phyloP scores from a whole-genome alignment of 495 filamentous ascomycete species.

The Neurospora sp. region DNA sequence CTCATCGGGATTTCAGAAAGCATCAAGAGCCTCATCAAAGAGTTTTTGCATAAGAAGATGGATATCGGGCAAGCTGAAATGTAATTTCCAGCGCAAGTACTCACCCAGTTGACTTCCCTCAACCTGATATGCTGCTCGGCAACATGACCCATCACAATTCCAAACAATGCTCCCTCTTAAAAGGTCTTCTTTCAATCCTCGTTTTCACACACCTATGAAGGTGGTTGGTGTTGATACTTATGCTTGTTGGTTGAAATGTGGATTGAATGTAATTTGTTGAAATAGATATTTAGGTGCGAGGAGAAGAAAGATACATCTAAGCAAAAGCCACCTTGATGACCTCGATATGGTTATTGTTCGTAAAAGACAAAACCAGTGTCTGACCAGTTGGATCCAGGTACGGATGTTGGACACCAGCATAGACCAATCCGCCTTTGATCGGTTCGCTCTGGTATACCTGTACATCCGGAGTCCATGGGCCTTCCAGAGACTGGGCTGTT shows the following conservation, averaged over 20 bases:
- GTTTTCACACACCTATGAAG: background rate
- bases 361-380: constrained; percentile 21
- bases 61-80: background rate
- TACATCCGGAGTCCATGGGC: constrained; percentile 26
- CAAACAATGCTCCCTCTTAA: background rate
- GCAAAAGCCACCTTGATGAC: constrained; percentile 13
- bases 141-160: background rate
- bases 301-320: constrained; percentile 17
- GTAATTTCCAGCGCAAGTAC: background rate
- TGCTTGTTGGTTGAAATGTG: background rate
- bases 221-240: constrained; percentile 3
- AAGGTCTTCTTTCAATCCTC: too few relatives aligned
- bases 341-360: constrained; percentile 28
- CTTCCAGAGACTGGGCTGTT: constrained; percentile 20
- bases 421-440: constrained; percentile 20
- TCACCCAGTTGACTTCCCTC: background rate
- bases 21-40: background rate
- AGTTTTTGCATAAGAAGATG: background rate
- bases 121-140: background rate
- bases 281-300: constrained; percentile 24
- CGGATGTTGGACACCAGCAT: constrained; percentile 25
- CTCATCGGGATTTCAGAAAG: background rate
- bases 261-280: background rate
- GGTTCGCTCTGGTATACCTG: constrained; percentile 20
- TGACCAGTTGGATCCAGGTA: constrained; percentile 21